Evolutionary conservation across 2,329 filamentous ascomycete species (phyloP).

Genomic region (Penicillium sp.): DNA sequence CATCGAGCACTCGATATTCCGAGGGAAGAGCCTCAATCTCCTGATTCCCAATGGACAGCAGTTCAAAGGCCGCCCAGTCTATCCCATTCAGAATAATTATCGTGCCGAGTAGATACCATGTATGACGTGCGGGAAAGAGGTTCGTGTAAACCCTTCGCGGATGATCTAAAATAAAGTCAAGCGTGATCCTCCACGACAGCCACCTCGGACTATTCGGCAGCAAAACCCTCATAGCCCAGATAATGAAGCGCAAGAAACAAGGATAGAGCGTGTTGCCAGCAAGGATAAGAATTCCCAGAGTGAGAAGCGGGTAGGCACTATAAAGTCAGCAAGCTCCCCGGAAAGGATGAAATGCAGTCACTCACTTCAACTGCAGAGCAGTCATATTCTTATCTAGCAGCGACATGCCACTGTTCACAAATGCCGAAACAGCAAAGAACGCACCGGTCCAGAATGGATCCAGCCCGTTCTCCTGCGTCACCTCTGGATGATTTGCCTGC

Average conservation of each 20-base stretch:
- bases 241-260: constrained; percentile 56
- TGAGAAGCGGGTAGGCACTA: constrained; percentile 41
- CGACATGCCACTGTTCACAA: constrained; percentile 54
- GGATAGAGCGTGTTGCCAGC: constrained; percentile 65
- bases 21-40: constrained; percentile 51
- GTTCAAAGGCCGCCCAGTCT: constrained; percentile 63
- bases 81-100: constrained; percentile 57
- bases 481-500: constrained; percentile 38
- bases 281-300: constrained; percentile 55
- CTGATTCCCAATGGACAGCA: constrained; percentile 61
- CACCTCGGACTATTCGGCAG: constrained; percentile 26
- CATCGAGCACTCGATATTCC: constrained; percentile 57
- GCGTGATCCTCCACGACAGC: constrained; percentile 29
- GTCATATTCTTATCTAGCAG: constrained; percentile 53
- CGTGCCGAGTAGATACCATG: constrained; percentile 62
- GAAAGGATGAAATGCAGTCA: background rate
- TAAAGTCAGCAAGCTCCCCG: constrained; percentile 5
- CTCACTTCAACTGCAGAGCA: constrained; percentile 39
- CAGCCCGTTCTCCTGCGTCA: constrained; percentile 44
- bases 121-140: constrained; percentile 60
- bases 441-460: constrained; percentile 47
- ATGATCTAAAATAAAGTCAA: constrained; percentile 36
- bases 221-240: constrained; percentile 48
- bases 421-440: constrained; percentile 53
- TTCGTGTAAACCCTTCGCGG: constrained; percentile 36